Conservation (phyloP, 129 eudicot species). For the Flaveria linearis region DNA sequence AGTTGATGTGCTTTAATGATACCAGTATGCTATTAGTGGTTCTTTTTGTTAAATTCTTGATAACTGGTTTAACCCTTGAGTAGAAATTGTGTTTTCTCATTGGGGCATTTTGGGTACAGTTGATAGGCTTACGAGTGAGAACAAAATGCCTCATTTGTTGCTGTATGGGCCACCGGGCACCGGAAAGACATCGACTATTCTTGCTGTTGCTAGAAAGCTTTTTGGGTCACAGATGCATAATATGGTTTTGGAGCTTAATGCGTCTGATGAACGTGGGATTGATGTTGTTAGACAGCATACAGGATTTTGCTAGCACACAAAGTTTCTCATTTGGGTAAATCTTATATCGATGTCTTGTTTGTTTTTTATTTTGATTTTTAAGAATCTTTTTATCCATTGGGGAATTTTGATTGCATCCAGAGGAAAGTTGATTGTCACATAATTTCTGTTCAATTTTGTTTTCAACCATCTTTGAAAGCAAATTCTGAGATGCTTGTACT, state of each 20-base stretch:
- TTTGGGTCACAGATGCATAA: slow-evolving; percentile 82
- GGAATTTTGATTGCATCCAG: slow-evolving; percentile 4
- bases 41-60: neutral
- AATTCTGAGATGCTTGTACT: neutral
- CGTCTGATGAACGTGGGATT: slow-evolving; percentile 97
- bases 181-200: slow-evolving; percentile 92
- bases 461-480: neutral
- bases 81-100: neutral
- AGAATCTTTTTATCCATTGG: neutral
- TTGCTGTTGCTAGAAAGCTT: slow-evolving; percentile 88
- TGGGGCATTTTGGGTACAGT: slow-evolving; percentile 54
- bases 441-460: neutral
- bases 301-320: slow-evolving; percentile 98
- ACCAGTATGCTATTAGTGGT: slow-evolving; percentile 49
- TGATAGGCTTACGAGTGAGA: slow-evolving; percentile 94
- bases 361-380: neutral
- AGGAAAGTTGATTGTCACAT: neutral
- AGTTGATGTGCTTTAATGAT: slow-evolving; percentile 13
- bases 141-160: slow-evolving; percentile 87
- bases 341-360: neutral
- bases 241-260: slow-evolving; percentile 94
- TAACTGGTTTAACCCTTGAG: neutral
- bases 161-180: slow-evolving; percentile 99
- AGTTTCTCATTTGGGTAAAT: slow-evolving; percentile 89
- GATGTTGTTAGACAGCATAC: slow-evolving; percentile 99